phyloP scores from a whole-genome alignment of 495 filamentous ascomycete genomes.

The Neurospora sp. region DNA sequence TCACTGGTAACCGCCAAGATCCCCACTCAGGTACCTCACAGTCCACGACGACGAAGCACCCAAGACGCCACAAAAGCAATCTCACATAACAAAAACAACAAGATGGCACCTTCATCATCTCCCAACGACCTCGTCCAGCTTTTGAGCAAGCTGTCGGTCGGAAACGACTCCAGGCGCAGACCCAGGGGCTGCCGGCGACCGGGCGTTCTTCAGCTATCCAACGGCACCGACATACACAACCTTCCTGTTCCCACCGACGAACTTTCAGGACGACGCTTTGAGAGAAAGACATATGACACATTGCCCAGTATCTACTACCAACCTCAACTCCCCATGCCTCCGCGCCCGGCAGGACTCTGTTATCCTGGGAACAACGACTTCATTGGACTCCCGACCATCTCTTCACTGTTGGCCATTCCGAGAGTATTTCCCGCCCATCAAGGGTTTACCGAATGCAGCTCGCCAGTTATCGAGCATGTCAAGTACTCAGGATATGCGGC shows the following conservation, averaged over 20 bases:
- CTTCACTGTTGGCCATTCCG: background rate
- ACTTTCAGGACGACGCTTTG: background rate
- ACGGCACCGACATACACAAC: background rate
- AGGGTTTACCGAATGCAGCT: background rate
- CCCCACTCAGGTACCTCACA: background rate
- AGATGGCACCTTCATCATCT: background rate
- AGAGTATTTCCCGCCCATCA: background rate
- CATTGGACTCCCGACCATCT: background rate
- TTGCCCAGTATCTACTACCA: background rate
- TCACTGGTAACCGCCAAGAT: background rate
- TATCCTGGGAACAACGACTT: background rate
- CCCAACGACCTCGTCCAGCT: background rate
- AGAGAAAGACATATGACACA: background rate
- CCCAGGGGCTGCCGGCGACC: background rate
- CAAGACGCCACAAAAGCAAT: background rate
- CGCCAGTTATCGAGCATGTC: background rate
- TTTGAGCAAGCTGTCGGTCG: background rate
- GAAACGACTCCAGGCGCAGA: background rate
- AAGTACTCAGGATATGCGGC: background rate
- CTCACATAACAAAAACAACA: background rate
- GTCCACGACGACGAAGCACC: background rate
- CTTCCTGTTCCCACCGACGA: background rate
- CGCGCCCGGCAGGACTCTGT: background rate
- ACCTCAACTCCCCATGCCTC: background rate
- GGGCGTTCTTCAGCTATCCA: background rate